phyloP scores from a whole-genome alignment of 805 yeast genomes.

The Wickerhamiella siamensis region DNA sequence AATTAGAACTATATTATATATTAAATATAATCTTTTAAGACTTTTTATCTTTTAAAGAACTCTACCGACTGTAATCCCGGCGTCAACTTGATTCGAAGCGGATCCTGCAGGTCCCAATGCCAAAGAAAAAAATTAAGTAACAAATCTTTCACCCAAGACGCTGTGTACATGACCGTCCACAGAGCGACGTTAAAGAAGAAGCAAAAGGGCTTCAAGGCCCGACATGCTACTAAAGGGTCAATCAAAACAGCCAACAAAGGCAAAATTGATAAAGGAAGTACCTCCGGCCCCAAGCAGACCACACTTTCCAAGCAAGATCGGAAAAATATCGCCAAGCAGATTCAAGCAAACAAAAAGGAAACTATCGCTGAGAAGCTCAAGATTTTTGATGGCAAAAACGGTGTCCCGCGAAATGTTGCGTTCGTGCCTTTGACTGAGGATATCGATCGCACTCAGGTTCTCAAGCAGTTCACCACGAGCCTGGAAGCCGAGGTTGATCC shows the following conservation, averaged over 20 bases:
- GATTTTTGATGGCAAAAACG: slow-evolving; percentile 64
- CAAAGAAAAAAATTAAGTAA: slow-evolving; percentile 2
- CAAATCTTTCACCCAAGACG: neutral
- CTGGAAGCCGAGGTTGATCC: slow-evolving; percentile 11
- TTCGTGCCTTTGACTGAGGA: slow-evolving; percentile 69
- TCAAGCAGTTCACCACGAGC: slow-evolving; percentile 10
- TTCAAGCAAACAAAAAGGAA: slow-evolving; percentile 52
- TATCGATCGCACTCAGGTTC: slow-evolving; percentile 29
- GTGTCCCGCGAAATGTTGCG: slow-evolving; percentile 74
- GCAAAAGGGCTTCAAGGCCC: slow-evolving; percentile 83
- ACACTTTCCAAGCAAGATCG: slow-evolving; percentile 47
- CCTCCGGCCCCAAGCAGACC: slow-evolving; percentile 24
- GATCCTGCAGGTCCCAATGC: too few relatives aligned
- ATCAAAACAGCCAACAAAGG: slow-evolving; percentile 69
- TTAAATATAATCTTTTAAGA: neutral
- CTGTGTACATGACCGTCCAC: slow-evolving; percentile 39
- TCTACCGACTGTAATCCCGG: too few relatives aligned
- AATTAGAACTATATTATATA: neutral
- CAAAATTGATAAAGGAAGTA: slow-evolving; percentile 57
- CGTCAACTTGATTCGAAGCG: too few relatives aligned
- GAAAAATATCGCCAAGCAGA: slow-evolving; percentile 63
- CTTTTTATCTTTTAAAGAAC: neutral
- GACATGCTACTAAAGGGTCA: slow-evolving; percentile 80
- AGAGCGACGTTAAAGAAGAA: slow-evolving; percentile 69
- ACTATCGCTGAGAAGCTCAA: slow-evolving; percentile 46